Base-by-base conservation (phyloP, 768 basidiomycete genomes). In the Rhizopogon sp. region DNA sequence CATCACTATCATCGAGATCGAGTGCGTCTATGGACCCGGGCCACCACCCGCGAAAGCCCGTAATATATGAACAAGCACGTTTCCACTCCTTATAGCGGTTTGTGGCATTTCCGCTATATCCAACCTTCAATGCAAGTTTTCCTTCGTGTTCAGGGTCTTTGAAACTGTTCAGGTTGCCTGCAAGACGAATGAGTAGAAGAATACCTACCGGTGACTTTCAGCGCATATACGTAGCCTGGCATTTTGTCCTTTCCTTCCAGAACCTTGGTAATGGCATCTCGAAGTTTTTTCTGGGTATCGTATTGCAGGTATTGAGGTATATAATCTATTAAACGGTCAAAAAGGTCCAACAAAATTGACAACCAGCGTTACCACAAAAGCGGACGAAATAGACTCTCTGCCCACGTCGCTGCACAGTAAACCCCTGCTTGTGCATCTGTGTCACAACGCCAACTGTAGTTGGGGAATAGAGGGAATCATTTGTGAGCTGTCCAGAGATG, bases 141-240 rank as follows among this genome's bases (percentile, higher is more conserved):
- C 74, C 67, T 1, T 67, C 67, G 3, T 64, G 60, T 17, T 61
- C 54, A 14, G 65, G 52, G 57, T 77, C 77, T 71, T 25, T 35
- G 35, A 1, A 37, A 14, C 13, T 28, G 28, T 14, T 49, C 33
- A 49, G 46, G 20, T 49, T 5, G 47, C 5, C 13, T 17, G 5
- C 1, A 54, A 17, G 65, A 31, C 11, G 20, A 47, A 58, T 29
- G 8, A 35, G 25, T 13, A 46, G 22, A 31, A 22, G 13, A 51
- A 64, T 63, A 52, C 25, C 35, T 39, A 42, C 41, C 39, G 45
- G 58, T 66, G 42, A 65, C 88, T 86, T 85, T 66, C 82, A 77
- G 56, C 91, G 86, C 67, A 91, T 87, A 66, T 85, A 93, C 0
- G 82, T 80, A 60, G 92, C 93, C 52, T 93, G 91, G 62, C 87